These are phyloP conservation scores for Chlamydomonas reinhardtii DNA, from an alignment of 163 green algal species.

Conservation along the genomic window DNA sequence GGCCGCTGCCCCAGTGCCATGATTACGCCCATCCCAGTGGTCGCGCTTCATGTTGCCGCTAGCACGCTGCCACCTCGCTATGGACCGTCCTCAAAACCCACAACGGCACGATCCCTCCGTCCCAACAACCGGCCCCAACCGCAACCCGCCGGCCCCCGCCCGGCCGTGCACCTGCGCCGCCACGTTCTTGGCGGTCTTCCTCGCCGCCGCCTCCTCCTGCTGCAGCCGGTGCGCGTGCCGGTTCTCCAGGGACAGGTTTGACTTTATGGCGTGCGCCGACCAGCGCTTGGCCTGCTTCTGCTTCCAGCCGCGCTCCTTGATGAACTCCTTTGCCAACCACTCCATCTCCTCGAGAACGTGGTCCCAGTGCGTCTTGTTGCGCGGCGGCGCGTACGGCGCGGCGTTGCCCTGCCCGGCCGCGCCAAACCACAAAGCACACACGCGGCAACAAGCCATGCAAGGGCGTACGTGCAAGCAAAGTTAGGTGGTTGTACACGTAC, in stretches of 20 bases:
- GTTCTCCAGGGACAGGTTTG: slow-evolving; percentile 82
- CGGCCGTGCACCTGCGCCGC: slow-evolving; percentile 75
- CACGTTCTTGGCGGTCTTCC: slow-evolving; percentile 74
- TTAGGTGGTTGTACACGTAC: too few relatives aligned
- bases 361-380: slow-evolving; percentile 92
- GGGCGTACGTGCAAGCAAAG: too few relatives aligned
- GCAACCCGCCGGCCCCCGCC: not conserved
- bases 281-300: slow-evolving; percentile 81
- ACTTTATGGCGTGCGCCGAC: slow-evolving; percentile 65
- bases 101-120: too few relatives aligned
- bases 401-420: not conserved
- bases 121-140: too few relatives aligned
- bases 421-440: not conserved
- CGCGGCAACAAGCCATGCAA: too few relatives aligned
- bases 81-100: too few relatives aligned
- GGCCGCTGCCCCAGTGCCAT: too few relatives aligned
- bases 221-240: slow-evolving; percentile 53
- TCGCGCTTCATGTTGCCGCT: too few relatives aligned
- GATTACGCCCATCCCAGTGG: too few relatives aligned
- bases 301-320: slow-evolving; percentile 91
- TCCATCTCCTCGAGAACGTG: slow-evolving; percentile 95
- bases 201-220: slow-evolving; percentile 69
- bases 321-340: slow-evolving; percentile 93
- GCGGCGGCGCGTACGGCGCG: slow-evolving; percentile 52
- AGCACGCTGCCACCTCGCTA: too few relatives aligned